These are phyloP conservation scores for Tulasnella sp. DNA, from an alignment of 768 basidiomycete species.

Conservation along the genomic window DNA sequence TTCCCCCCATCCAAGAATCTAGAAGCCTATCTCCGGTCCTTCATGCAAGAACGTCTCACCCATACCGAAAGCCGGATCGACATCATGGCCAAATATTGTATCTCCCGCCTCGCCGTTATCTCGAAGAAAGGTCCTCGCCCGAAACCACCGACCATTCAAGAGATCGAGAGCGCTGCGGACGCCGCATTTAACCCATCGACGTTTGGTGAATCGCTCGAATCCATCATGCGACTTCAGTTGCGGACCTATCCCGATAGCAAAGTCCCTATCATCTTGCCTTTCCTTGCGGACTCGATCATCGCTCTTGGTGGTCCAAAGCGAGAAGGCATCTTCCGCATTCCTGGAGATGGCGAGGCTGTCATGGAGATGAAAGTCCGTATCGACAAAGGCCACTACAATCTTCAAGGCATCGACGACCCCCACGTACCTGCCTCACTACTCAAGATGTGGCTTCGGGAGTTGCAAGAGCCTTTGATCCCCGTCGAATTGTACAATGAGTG, in stretches of 20 bases:
- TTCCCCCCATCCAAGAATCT: constrained; percentile 95
- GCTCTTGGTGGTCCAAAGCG: constrained; percentile 78
- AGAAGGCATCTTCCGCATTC: constrained; percentile 91
- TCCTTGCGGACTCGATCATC: constrained; percentile 88
- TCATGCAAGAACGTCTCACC: constrained; percentile 65
- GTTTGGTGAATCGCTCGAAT: constrained; percentile 85
- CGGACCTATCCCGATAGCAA: constrained; percentile 79
- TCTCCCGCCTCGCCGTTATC: constrained; percentile 70
- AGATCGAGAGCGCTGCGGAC: constrained; percentile 91
- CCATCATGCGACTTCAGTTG: constrained; percentile 77
- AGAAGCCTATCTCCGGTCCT: constrained; percentile 75
- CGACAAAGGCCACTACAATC: constrained; percentile 84
- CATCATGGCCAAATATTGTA: constrained; percentile 85
- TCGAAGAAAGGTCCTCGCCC: constrained; percentile 83
- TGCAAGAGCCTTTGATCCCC: constrained; percentile 88
- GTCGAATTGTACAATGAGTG: constrained; percentile 90
- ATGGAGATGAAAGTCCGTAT: constrained; percentile 86
- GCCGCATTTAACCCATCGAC: constrained; percentile 94
- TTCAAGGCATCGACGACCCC: constrained; percentile 84
- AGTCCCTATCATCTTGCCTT: constrained; percentile 90
- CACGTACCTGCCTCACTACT: constrained; percentile 84
- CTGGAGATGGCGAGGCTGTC: constrained; percentile 85
- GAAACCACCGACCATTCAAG: constrained; percentile 71
- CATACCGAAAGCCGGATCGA: constrained; percentile 75
- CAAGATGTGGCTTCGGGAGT: constrained; percentile 91